Base-by-base conservation (phyloP, 2,329 filamentous ascomycete genomes). In the Ceratocystis colombiana region DNA sequence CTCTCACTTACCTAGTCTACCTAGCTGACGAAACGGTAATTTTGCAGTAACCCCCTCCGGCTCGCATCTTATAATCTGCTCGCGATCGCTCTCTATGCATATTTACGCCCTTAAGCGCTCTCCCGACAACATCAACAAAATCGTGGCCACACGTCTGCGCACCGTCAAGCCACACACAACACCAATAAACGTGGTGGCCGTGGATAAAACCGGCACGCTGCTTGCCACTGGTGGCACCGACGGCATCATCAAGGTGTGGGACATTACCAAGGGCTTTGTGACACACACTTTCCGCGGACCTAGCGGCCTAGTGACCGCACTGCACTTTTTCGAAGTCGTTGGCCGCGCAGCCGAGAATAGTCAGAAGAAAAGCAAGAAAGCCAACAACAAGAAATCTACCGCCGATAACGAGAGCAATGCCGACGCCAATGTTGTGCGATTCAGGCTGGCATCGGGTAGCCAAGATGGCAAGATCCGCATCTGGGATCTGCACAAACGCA, bases 221-320 rank as follows among this genome's bases (percentile, higher is more conserved):
- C 80, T 99, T 55, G 94, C 92, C 17, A 97, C 93, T 17, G 94
- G 95, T 69, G 90, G 89, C 62, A 92, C 94, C 2, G 94, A 99
- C 73, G 94, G 94, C 28, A 84, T 88, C 0, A 89, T 97, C 71
- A 99, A 99, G 75, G 87, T 99, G 64, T 99, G 93, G 93, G 94
- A 99, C 76, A 90, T 99, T 68, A 80, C 82, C 62, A 90, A 87
- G 57, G 94, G 94, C 25, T 97, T 89, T 75, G 86, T 91, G 41
- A 99, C 95, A 33, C 94, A 99, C 76, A 96, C 90, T 0, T 96
- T 99, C 75, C 88, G 93, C 71, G 92, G 92, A 1, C 93, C 96
- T 66, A 91, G 91, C 68, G 92, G 94, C 8, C 82, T 99, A 25
- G 84, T 99, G 3, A 96, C 94, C 12, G 90, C 94, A 0, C 79